Conservation (phyloP, 192 early-diverging fungal species). For the Coemansia sp. region DNA sequence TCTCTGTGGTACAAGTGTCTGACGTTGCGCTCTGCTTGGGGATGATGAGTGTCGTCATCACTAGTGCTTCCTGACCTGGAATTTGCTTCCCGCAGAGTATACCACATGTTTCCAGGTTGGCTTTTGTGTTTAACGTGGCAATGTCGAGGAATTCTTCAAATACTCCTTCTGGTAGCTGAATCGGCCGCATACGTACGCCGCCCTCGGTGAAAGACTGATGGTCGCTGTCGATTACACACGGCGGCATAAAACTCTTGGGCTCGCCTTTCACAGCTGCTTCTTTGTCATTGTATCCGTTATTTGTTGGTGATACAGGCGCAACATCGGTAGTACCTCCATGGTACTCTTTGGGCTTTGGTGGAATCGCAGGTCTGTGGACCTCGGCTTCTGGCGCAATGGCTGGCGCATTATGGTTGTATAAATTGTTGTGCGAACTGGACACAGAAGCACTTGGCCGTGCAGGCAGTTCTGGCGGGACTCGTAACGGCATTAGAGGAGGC, state of each 20-base stretch:
- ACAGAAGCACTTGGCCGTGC: conserved; percentile 16
- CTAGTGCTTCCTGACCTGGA: conserved; percentile 30
- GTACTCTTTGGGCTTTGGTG: conserved; percentile 51
- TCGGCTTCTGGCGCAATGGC: not conserved
- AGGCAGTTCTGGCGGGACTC: conserved; percentile 17
- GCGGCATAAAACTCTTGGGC: conserved; percentile 25
- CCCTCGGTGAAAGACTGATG: conserved; percentile 56
- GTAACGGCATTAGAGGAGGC: not conserved
- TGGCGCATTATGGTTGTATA: not conserved
- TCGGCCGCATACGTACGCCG: conserved; percentile 63
- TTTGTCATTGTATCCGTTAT: not conserved
- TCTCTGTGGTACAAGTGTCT: conserved; percentile 78
- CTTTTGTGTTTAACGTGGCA: conserved; percentile 67
- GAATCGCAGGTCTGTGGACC: conserved; percentile 13
- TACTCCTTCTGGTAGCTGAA: conserved; percentile 67
- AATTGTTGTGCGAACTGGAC: not conserved
- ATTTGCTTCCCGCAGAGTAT: conserved; percentile 77
- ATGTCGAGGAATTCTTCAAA: conserved; percentile 70
- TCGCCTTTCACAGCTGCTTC: not conserved
- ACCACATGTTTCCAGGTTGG: conserved; percentile 88
- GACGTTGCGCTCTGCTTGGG: conserved; percentile 89
- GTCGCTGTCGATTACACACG: conserved; percentile 28
- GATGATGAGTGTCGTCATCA: conserved; percentile 76
- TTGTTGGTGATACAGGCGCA: not conserved
- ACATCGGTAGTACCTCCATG: conserved; percentile 3